Conservation (phyloP, 768 basidiomycete genomes). For the Macrolepiota dolichaula region DNA sequence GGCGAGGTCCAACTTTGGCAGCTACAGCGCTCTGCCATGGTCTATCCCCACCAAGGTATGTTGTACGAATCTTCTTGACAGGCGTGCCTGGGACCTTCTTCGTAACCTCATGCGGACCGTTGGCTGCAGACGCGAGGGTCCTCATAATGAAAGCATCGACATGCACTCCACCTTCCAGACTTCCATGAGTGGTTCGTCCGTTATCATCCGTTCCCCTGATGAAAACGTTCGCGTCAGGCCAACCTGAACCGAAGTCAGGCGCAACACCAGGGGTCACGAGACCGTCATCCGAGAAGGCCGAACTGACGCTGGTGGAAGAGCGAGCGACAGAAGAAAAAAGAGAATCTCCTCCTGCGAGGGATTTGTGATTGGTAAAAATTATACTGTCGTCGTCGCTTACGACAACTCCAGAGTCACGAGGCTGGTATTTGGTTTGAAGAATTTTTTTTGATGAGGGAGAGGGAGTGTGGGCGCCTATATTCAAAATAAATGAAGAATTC, state of each 20-base stretch:
- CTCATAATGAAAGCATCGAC: slow-evolving; percentile 73
- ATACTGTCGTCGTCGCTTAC: slow-evolving; percentile 56
- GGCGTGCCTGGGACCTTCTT: slow-evolving; percentile 80
- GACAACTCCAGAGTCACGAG: slow-evolving; percentile 64
- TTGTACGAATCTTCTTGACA: slow-evolving; percentile 70
- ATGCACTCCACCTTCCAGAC: slow-evolving; percentile 30
- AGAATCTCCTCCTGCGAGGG: slow-evolving; percentile 19
- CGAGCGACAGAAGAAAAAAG: slow-evolving; percentile 44
- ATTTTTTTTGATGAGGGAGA: slow-evolving; percentile 45
- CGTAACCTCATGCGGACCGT: slow-evolving; percentile 36
- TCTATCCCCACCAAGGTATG: slow-evolving; percentile 51
- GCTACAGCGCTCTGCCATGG: slow-evolving; percentile 84
- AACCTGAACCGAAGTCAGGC: slow-evolving; percentile 54
- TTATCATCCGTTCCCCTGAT: slow-evolving; percentile 40
- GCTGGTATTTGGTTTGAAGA: slow-evolving; percentile 66
- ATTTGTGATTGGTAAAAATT: background rate
- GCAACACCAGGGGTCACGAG: slow-evolving; percentile 67
- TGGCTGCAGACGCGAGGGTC: slow-evolving; percentile 58
- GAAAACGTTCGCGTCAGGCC: slow-evolving; percentile 50
- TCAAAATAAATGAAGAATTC: slow-evolving; percentile 55
- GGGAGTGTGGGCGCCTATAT: slow-evolving; percentile 53
- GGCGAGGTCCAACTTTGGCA: slow-evolving; percentile 54
- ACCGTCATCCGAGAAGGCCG: slow-evolving; percentile 55
- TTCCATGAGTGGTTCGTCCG: slow-evolving; percentile 14
- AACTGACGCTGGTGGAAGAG: slow-evolving; percentile 62